Base-by-base conservation (phyloP, 208 protist species). In the Novymonas esmeraldas region DNA sequence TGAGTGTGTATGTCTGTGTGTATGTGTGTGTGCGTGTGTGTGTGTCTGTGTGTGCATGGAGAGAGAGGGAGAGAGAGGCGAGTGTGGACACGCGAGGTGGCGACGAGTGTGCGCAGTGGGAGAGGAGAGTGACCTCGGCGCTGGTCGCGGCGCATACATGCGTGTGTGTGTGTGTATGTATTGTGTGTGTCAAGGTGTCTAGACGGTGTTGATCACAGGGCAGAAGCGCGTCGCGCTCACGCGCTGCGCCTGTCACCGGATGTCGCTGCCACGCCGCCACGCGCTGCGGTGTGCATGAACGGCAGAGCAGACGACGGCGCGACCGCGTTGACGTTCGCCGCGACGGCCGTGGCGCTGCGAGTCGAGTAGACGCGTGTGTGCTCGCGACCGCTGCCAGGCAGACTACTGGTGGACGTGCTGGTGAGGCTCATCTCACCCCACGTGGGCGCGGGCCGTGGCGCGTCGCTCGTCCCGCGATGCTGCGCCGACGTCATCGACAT, bases 361-460 rank as follows among this genome's bases (percentile, higher is more conserved):
- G 45, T 33, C 18, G 45, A 22, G 60, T 29, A 38, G 29, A 13
- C 54, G 10, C 18, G 34, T 2, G 10, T 18, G 13, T 18, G 20
- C 2, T 59, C 24, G 18, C 28, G 14, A 48, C 16, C 22, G 33
- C 31, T 16, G 59, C 59, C 31, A 42, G 9, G 31, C 14, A 1
- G 56, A 3, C 38, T 61, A 34, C 69, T 74, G 18, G 67, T 64
- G 18, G 67, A 64, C 7, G 67, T 54, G 67, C 67, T 73, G 4
- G 67, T 73, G 20, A 73, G 28, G 50, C 67, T 73, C 20, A 52
- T 50, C 41, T 3, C 28, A 0, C 6, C 57, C 66, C 66, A 72
- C 66, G 16, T 20, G 16, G 33, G 20, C 5, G 54, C 18, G 20
- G 34, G 31, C 22, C 3, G 13, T n/a, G 20, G 33, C 20, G 54